phyloP scores from a whole-genome alignment of 2,329 filamentous ascomycete species.

The Rutstroemia sp. region DNA sequence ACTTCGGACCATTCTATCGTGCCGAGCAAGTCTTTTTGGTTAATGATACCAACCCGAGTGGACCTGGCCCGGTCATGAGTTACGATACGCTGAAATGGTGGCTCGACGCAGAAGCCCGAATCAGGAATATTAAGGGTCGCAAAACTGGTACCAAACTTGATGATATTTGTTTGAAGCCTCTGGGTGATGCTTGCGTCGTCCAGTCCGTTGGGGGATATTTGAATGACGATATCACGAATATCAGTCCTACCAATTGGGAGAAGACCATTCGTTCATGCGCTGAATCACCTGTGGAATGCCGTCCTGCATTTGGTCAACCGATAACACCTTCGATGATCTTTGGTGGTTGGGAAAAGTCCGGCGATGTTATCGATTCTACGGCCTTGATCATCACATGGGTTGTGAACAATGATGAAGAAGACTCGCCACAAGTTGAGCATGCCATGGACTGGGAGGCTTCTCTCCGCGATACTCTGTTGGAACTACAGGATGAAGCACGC shows the following conservation, averaged over 20 bases:
- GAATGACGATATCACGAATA: slow-evolving; percentile 54
- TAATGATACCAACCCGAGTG: slow-evolving; percentile 65
- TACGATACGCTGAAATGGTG: slow-evolving; percentile 91
- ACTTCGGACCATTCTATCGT: slow-evolving; percentile 93
- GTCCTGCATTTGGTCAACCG: slow-evolving; percentile 84
- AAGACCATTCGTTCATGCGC: slow-evolving; percentile 66
- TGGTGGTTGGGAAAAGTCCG: slow-evolving; percentile 64
- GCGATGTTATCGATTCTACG: slow-evolving; percentile 62
- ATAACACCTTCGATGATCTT: slow-evolving; percentile 79
- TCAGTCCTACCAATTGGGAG: slow-evolving; percentile 63
- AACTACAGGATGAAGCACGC: slow-evolving; percentile 72
- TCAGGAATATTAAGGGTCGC: slow-evolving; percentile 64
- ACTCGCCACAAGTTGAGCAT: slow-evolving; percentile 57
- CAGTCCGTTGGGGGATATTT: slow-evolving; percentile 93
- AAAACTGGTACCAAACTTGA: slow-evolving; percentile 62
- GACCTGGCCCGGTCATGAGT: slow-evolving; percentile 69
- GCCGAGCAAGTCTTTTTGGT: slow-evolving; percentile 90
- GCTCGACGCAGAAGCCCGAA: slow-evolving; percentile 78
- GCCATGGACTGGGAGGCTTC: slow-evolving; percentile 88
- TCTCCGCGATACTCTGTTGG: slow-evolving; percentile 64
- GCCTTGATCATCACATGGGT: slow-evolving; percentile 94
- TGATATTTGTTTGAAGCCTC: slow-evolving; percentile 92
- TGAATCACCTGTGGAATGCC: slow-evolving; percentile 72
- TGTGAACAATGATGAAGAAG: slow-evolving; percentile 76
- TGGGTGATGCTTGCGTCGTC: slow-evolving; percentile 80